Conservation (phyloP, 768 basidiomycete species). For the Lactarius psammicola region DNA sequence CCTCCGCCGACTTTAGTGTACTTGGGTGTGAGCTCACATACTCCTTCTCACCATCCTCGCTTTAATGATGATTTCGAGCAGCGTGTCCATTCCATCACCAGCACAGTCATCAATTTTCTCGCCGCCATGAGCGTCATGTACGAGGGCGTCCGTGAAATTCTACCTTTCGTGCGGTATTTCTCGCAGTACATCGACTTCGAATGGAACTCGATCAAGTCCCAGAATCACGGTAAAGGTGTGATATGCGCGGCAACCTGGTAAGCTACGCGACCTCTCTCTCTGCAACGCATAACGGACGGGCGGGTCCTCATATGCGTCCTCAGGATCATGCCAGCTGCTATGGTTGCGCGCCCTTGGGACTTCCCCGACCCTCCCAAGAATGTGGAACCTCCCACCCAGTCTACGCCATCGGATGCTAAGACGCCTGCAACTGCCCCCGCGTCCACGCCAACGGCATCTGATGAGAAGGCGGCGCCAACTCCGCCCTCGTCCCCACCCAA, state of each 20-base stretch:
- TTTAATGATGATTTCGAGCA: slow-evolving; percentile 32
- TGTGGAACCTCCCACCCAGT: slow-evolving; percentile 6
- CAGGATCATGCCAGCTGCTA: slow-evolving; percentile 77
- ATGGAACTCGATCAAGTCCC: slow-evolving; percentile 58
- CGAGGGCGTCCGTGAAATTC: slow-evolving; percentile 75
- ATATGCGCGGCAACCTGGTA: slow-evolving; percentile 90
- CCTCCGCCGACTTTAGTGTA: slow-evolving; percentile 66
- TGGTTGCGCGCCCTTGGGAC: slow-evolving; percentile 82
- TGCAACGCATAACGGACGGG: too few species aligned
- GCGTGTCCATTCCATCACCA: slow-evolving; percentile 60
- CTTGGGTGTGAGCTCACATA: slow-evolving; percentile 47
- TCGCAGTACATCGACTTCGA: slow-evolving; percentile 77
- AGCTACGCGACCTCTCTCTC: slow-evolving; percentile 24
- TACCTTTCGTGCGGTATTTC: slow-evolving; percentile 83
- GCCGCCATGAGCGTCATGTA: slow-evolving; percentile 67
- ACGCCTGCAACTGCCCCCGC: neutral
- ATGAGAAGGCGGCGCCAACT: neutral
- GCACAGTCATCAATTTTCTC: slow-evolving; percentile 68
- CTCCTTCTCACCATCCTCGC: neutral
- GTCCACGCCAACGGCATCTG: neutral
- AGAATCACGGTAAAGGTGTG: slow-evolving; percentile 72
- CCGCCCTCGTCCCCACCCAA: slow-evolving; percentile 3
- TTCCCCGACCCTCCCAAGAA: slow-evolving; percentile 44
- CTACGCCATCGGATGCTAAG: slow-evolving; percentile 3
- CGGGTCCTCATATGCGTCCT: neutral